phyloP scores from a whole-genome alignment of 106 monocot genomes.

The Amphibolis antarctica region DNA sequence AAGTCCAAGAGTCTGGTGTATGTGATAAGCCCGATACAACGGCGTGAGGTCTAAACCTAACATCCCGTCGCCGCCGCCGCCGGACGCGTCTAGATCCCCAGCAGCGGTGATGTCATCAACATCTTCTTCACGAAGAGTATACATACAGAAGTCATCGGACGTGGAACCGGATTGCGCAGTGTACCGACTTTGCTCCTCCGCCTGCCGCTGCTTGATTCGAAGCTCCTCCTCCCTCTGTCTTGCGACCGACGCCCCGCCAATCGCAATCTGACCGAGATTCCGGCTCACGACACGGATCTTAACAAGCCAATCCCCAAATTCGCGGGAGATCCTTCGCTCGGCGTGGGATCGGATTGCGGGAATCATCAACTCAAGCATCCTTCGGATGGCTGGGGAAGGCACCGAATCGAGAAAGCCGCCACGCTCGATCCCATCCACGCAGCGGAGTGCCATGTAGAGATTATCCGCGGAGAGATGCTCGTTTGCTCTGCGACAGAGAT shows the following conservation, averaged over 20 bases:
- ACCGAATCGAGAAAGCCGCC: constrained; percentile 24
- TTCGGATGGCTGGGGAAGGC: constrained; percentile 41
- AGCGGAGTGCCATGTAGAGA: constrained; percentile 65
- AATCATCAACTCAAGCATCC: constrained; percentile 61
- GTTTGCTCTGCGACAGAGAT: constrained; percentile 57
- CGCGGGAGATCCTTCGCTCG: constrained; percentile 59
- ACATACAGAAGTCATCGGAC: constrained; percentile 4
- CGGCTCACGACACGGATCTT: constrained; percentile 80
- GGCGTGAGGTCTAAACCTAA: constrained; percentile 64
- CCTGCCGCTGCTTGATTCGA: constrained; percentile 52
- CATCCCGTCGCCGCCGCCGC: constrained; percentile 4
- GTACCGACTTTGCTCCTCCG: constrained; percentile 51
- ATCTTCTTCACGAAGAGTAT: constrained; percentile 38
- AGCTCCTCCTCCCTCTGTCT: constrained; percentile 93
- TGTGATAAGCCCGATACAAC: constrained; percentile 79
- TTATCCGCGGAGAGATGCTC: constrained; percentile 31
- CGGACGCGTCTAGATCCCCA: constrained; percentile 1
- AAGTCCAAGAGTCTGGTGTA: constrained; percentile 68
- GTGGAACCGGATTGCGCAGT: constrained; percentile 6
- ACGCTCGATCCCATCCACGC: constrained; percentile 54
- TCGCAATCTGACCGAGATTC: constrained; percentile 86
- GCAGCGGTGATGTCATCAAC: constrained; percentile 22
- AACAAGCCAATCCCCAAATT: constrained; percentile 92
- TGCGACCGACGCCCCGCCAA: constrained; percentile 74
- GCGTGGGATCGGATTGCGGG: constrained; percentile 65